Conservation (phyloP, 257 asterid genomes). For the Solanum neorickii region DNA sequence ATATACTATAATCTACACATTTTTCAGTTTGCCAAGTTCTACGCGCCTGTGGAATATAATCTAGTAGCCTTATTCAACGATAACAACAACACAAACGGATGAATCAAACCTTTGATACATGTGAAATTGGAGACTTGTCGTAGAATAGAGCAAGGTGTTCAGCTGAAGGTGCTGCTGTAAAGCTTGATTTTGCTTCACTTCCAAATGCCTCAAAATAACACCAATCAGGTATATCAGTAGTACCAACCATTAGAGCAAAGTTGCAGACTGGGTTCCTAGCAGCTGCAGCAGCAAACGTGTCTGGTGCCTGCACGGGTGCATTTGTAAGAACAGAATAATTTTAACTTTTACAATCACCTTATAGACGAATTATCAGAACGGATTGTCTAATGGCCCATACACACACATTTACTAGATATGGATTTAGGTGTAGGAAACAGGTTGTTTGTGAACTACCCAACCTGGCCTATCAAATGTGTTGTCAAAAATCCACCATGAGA, state of each 20-base stretch:
- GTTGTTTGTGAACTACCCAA: not conserved
- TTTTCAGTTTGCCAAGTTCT: not conserved
- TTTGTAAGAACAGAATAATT: not conserved
- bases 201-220: constrained; percentile 66
- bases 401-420: not conserved
- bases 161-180: constrained; percentile 67
- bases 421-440: not conserved
- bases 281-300: constrained; percentile 74
- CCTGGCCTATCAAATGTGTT: constrained; percentile 96
- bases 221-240: constrained; percentile 93
- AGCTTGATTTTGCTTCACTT: constrained; percentile 43
- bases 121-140: constrained; percentile 77
- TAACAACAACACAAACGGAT: not conserved
- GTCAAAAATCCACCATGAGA: constrained; percentile 98
- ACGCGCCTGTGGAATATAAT: not conserved
- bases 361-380: not conserved
- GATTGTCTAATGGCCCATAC: not conserved
- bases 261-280: constrained; percentile 92
- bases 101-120: constrained; percentile 53
- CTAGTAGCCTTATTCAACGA: not conserved
- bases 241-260: constrained; percentile 83
- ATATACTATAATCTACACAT: not conserved
- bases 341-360: not conserved
- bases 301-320: constrained; percentile 53
- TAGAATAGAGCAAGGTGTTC: constrained; percentile 53